These are phyloP conservation scores for Leccinellum rugosiceps DNA, from an alignment of 768 basidiomycete genomes.

Conservation along the genomic window DNA sequence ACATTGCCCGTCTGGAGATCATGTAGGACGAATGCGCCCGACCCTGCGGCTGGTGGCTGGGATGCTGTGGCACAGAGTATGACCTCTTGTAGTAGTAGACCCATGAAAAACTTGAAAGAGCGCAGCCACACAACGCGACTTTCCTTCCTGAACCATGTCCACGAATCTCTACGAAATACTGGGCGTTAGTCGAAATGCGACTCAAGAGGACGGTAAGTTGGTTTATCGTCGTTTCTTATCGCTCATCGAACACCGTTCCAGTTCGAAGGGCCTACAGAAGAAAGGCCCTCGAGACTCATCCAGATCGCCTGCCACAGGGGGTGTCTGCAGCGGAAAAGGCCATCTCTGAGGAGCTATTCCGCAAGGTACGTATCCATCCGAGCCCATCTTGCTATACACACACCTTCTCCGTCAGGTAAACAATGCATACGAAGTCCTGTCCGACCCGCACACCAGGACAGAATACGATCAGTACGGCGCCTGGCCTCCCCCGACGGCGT, in stretches of 20 bases:
- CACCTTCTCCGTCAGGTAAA: constrained; percentile 47
- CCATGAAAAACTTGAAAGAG: constrained; percentile 34
- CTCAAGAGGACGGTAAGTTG: constrained; percentile 60
- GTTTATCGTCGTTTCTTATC: background rate
- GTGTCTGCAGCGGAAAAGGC: constrained; percentile 58
- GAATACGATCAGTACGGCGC: constrained; percentile 69
- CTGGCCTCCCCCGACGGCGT: constrained; percentile 62
- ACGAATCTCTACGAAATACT: constrained; percentile 65
- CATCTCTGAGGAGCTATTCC: constrained; percentile 56
- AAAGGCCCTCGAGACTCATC: constrained; percentile 70
- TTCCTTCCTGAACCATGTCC: constrained; percentile 37
- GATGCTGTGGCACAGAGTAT: constrained; percentile 63
- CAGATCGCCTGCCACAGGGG: constrained; percentile 61
- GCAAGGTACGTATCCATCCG: constrained; percentile 29
- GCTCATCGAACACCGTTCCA: constrained; percentile 26
- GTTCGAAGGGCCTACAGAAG: constrained; percentile 79
- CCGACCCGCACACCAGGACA: constrained; percentile 55
- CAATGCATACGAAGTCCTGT: constrained; percentile 76
- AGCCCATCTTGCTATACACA: background rate
- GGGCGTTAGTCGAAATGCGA: constrained; percentile 50
- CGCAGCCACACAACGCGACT: constrained; percentile 17
- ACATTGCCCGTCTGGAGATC: constrained; percentile 76
- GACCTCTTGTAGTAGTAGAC: constrained; percentile 53
- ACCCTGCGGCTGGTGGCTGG: constrained; percentile 38
- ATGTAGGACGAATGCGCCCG: constrained; percentile 70